These are phyloP conservation scores for Penicillium canescens DNA, from an alignment of 495 filamentous ascomycete genomes.

Conservation along the genomic window DNA sequence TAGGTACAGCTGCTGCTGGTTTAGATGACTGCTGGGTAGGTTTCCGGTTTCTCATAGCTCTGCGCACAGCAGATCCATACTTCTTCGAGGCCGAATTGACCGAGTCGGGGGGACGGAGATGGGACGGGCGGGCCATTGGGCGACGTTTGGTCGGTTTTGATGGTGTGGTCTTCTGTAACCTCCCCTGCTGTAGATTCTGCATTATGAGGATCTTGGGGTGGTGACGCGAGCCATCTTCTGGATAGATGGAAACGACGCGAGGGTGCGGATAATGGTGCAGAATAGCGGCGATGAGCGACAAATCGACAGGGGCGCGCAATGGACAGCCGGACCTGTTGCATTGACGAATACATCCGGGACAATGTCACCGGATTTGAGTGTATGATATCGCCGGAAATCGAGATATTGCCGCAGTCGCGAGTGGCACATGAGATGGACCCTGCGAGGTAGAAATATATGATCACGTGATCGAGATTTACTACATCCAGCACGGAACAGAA, in stretches of 20 bases:
- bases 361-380: slow-evolving; percentile 28
- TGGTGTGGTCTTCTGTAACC: slow-evolving; percentile 23
- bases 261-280: slow-evolving; percentile 22
- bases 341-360: slow-evolving; percentile 46
- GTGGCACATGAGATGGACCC: slow-evolving; percentile 2
- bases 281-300: slow-evolving; percentile 44
- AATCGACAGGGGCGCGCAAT: slow-evolving; percentile 45
- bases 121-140: slow-evolving; percentile 14
- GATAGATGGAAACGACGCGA: slow-evolving; percentile 43
- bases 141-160: slow-evolving; percentile 20
- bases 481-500: too few relatives aligned
- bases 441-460: not conserved
- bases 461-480: slow-evolving; percentile 4
- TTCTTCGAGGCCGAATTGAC: slow-evolving; percentile 27
- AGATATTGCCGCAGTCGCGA: slow-evolving; percentile 18
- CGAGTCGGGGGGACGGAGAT: slow-evolving; percentile 12
- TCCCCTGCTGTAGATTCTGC: slow-evolving; percentile 19
- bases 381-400: slow-evolving; percentile 20
- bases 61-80: slow-evolving; percentile 44
- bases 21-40: slow-evolving; percentile 18
- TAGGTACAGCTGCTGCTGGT: slow-evolving; percentile 29
- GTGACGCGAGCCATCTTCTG: slow-evolving; percentile 32
- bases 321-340: slow-evolving; percentile 37
- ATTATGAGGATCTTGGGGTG: slow-evolving; percentile 33
- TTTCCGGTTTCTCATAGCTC: slow-evolving; percentile 39